phyloP scores from a whole-genome alignment of 805 yeast genomes.

The Wickerhamomyces subpelliculosus region DNA sequence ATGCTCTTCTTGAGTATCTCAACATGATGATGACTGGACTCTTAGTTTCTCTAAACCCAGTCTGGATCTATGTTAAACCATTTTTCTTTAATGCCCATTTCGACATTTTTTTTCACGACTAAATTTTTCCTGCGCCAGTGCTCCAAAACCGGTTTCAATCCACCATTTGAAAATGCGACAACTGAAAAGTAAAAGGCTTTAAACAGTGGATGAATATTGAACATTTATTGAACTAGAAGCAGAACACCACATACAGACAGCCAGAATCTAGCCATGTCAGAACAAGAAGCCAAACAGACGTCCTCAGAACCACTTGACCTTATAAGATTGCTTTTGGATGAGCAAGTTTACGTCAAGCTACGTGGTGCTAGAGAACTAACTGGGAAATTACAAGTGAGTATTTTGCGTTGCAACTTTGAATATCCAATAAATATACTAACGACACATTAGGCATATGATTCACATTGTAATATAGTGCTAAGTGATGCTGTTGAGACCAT shows the following conservation, averaged over 20 bases:
- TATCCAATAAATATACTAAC: conserved; percentile 4
- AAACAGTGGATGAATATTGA: no score
- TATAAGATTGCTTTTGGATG: conserved; percentile 80
- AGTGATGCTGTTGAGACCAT: conserved; percentile 89
- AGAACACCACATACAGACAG: no score
- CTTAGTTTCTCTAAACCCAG: no score
- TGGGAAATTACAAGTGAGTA: conserved; percentile 74
- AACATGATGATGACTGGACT: not conserved
- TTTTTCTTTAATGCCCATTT: not conserved
- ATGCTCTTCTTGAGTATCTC: not conserved
- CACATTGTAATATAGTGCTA: conserved; percentile 92
- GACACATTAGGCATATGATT: conserved; percentile 66
- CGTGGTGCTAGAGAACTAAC: conserved; percentile 91
- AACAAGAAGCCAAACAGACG: conserved; percentile 8
- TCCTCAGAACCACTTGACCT: conserved; percentile 80
- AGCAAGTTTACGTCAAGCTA: conserved; percentile 76
- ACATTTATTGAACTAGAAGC: no score
- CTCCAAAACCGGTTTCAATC: no score
- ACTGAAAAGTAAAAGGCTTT: no score
- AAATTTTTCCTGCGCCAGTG: no score
- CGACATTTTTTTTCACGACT: no score
- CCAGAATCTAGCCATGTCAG: no score
- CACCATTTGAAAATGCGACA: no score
- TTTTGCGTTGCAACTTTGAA: not conserved
- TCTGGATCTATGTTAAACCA: no score